Base-by-base conservation (phyloP, 225 moss, liverwort and hornwort genomes). In the Anthoceros angustus region DNA sequence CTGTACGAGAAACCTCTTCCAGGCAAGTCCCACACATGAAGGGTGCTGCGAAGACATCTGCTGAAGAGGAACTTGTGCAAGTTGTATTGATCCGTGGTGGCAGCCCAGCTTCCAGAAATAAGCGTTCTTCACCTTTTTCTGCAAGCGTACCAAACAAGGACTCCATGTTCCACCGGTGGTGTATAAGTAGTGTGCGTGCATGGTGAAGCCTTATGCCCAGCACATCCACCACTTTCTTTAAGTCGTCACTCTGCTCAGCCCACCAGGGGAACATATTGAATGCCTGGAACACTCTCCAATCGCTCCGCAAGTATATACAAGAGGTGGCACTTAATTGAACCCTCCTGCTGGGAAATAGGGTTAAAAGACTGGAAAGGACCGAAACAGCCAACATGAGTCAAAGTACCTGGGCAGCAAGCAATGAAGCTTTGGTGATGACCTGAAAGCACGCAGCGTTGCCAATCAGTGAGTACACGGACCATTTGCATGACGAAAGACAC, bases 111-210 rank as follows among this genome's bases (percentile, higher is more conserved):
- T 98, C 98, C 67, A 77, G 49, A 43, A 98, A 98, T 41, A 89
- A 77, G 43, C 79, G 79, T 64, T 78, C 66, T 66, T 87, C 82
- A 16, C 92, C 98, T 84, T 80, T 92, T 48, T 98, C 98, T 55
- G 82, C 89, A 66, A 92, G 77, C 9, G 84, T 86, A 73, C 89
- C 84, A 67, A 92, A 92, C 6, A 98, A 71, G 65, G 86, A 84
- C 66, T 98, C 98, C 76, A 98, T 88, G 70, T 92, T 86, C 98
- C 98, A 98, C 69, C 98, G 85, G 70, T 89, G 86, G 70, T 82
- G 85, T 49, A 98, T 98, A 50, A 98, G 89, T 71, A 98, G 80
- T 46, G 92, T 98, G 23, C 98, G 82, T 23, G 98, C 92, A 75
- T 98, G 86, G 14, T 82, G 84, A 70, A 77, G 69, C 70, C 88